Conservation (phyloP, 768 basidiomycete genomes). For the Xerocomellus intermedius region DNA sequence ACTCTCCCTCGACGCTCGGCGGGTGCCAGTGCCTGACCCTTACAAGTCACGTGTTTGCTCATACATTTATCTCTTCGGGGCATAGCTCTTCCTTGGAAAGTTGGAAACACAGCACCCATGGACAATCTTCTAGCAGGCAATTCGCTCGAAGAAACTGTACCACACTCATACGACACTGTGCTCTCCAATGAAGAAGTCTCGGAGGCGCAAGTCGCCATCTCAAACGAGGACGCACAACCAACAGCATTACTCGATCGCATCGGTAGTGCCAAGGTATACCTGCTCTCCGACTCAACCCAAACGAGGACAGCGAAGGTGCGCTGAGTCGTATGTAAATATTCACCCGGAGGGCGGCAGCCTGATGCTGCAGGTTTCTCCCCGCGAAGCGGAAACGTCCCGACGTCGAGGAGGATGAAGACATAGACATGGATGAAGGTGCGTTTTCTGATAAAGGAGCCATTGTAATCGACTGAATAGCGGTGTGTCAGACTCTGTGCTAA, state of each 20-base stretch:
- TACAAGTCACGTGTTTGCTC: conserved; percentile 24
- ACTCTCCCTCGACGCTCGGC: too few relatives aligned
- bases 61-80: background rate
- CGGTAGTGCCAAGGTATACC: conserved; percentile 70
- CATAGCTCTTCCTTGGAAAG: background rate
- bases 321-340: conserved; percentile 40
- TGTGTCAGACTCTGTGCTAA: conserved; percentile 43
- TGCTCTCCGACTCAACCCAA: conserved; percentile 66
- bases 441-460: conserved; percentile 13
- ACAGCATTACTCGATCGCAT: conserved; percentile 62
- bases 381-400: conserved; percentile 49
- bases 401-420: conserved; percentile 36
- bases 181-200: conserved; percentile 59
- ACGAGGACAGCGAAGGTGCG: conserved; percentile 72
- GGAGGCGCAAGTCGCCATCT: conserved; percentile 24
- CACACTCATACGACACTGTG: conserved; percentile 52
- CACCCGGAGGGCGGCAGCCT: conserved; percentile 39
- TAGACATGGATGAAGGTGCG: conserved; percentile 35
- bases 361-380: conserved; percentile 38
- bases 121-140: conserved; percentile 43
- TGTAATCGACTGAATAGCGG: background rate
- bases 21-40: too few relatives aligned
- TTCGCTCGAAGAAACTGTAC: conserved; percentile 30
- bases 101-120: conserved; percentile 36
- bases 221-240: conserved; percentile 27